phyloP scores from a whole-genome alignment of 116 monocot species.

The Trichopus zeylanicus region DNA sequence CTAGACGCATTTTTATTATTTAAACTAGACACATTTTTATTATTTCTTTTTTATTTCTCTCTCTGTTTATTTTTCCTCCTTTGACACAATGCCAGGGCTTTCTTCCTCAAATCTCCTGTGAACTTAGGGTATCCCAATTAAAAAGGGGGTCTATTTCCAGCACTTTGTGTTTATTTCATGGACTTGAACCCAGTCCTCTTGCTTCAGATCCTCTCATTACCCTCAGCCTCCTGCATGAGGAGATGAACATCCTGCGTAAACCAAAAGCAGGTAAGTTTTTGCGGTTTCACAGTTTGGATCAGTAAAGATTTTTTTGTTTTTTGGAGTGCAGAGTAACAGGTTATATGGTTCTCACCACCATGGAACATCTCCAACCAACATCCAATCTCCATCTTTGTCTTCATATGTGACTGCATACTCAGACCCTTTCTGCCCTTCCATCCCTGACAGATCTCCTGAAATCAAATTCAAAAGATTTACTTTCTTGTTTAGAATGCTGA shows the following conservation, averaged over 20 bases:
- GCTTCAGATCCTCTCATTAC: slow-evolving; percentile 31
- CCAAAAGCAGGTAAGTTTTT: not conserved
- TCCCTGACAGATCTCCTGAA: slow-evolving; percentile 1
- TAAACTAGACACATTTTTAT: too few relatives aligned
- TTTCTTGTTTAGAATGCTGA: too few relatives aligned
- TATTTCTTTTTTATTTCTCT: too few relatives aligned
- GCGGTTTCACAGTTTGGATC: too few relatives aligned
- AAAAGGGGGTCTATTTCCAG: not conserved
- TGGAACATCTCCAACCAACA: slow-evolving; percentile 53
- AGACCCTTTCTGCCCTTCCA: slow-evolving; percentile 14
- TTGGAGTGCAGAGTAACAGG: not conserved
- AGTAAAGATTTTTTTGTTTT: too few relatives aligned
- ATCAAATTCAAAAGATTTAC: slow-evolving; percentile 9
- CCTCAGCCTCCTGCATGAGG: slow-evolving; percentile 17
- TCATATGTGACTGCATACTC: slow-evolving; percentile 43
- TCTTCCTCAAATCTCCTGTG: too few relatives aligned
- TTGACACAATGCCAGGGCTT: too few relatives aligned
- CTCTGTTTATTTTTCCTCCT: too few relatives aligned
- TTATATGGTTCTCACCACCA: slow-evolving; percentile 30
- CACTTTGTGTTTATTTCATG: not conserved
- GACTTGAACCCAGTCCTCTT: slow-evolving; percentile 3
- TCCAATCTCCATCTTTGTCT: slow-evolving; percentile 59
- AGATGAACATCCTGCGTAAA: slow-evolving; percentile 20
- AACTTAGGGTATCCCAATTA: not conserved
- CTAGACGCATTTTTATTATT: too few relatives aligned